These are phyloP conservation scores for Ascosphaera apis DNA, from an alignment of 2,329 filamentous ascomycete species.

Conservation along the genomic window DNA sequence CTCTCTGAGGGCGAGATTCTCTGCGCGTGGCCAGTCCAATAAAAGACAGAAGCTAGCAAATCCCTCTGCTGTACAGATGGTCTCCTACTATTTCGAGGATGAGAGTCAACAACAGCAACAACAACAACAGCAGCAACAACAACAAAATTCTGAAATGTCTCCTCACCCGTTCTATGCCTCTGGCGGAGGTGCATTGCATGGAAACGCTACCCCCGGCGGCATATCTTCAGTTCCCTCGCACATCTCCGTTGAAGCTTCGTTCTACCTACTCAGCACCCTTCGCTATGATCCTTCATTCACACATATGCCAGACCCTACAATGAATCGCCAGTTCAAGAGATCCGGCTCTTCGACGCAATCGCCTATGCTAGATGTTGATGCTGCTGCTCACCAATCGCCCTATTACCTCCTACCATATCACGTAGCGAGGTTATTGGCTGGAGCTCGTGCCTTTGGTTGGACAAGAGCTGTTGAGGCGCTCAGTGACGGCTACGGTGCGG, in stretches of 20 bases:
- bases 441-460: constrained; percentile 28
- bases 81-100: neutral
- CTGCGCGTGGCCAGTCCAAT: neutral
- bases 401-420: constrained; percentile 67
- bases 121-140: no score
- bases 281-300: constrained; percentile 43
- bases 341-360: neutral
- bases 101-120: neutral
- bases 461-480: constrained; percentile 11
- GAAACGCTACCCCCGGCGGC: neutral
- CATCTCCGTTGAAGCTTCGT: constrained; percentile 11
- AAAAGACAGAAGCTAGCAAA: neutral
- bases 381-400: constrained; percentile 23
- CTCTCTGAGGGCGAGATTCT: neutral
- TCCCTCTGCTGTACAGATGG: neutral
- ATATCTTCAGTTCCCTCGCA: neutral
- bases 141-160: no score
- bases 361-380: neutral
- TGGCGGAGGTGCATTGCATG: neutral
- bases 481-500: neutral
- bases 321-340: constrained; percentile 2
- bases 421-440: constrained; percentile 49
- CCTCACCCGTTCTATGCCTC: neutral
- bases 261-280: constrained; percentile 46
- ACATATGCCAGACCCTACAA: constrained; percentile 9